Evolutionary conservation across 306 rosid species (phyloP).

Genomic region (Canavalia gladiata): DNA sequence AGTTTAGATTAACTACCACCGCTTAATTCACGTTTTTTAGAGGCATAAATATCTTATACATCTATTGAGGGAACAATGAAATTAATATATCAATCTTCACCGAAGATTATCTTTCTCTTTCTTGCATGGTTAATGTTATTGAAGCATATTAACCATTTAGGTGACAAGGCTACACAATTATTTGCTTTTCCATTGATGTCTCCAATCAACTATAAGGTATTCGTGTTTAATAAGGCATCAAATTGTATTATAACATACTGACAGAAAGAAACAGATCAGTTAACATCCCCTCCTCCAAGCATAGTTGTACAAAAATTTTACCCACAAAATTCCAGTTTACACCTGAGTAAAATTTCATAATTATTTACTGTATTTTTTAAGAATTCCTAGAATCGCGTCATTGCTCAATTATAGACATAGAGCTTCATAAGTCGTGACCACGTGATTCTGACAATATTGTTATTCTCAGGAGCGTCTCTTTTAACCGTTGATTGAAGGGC

Average conservation of each 20-base stretch:
- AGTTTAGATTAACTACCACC: no score
- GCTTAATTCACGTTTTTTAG: slow-evolving; percentile 43
- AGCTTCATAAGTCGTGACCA: slow-evolving; percentile 24
- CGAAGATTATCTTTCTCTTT: slow-evolving; percentile 30
- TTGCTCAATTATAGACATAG: slow-evolving; percentile 36
- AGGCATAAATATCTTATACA: slow-evolving; percentile 41
- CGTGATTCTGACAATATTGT: slow-evolving; percentile 49
- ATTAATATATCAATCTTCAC: slow-evolving; percentile 46
- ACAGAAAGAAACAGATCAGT: slow-evolving; percentile 12
- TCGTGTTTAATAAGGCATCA: slow-evolving; percentile 28
- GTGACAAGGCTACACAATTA: slow-evolving; percentile 39
- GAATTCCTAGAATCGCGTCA: slow-evolving; percentile 23
- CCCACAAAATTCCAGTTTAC: slow-evolving; percentile 29
- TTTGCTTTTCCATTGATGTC: slow-evolving; percentile 38
- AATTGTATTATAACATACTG: not conserved
- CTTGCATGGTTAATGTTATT: slow-evolving; percentile 42
- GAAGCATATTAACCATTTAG: slow-evolving; percentile 36
- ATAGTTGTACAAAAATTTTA: slow-evolving; percentile 13
- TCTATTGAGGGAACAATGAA: slow-evolving; percentile 7
- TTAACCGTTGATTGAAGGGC: slow-evolving; percentile 14
- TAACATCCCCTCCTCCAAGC: slow-evolving; percentile 11
- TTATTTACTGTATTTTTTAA: slow-evolving; percentile 6
- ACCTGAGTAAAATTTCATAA: slow-evolving; percentile 34
- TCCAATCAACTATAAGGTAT: slow-evolving; percentile 27
- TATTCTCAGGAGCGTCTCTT: slow-evolving; percentile 21